Evolutionary conservation across 2,329 filamentous ascomycete species (phyloP).

Genomic region (Neobulgaria alba): DNA sequence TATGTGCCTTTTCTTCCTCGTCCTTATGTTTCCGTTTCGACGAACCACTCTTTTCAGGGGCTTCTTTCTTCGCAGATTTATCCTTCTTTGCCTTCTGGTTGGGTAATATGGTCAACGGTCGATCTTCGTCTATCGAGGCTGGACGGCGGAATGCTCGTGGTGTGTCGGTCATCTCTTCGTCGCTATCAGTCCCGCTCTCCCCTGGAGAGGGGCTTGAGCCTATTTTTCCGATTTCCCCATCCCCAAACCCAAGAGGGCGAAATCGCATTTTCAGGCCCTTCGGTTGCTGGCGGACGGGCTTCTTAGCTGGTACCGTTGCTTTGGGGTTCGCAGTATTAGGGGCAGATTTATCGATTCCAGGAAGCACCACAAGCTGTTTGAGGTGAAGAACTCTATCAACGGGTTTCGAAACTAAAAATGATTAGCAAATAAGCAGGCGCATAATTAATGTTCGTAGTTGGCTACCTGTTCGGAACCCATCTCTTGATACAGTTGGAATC

Average conservation of each 20-base stretch:
- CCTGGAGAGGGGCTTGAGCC: slow-evolving; percentile 21
- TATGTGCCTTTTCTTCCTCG: slow-evolving; percentile 15
- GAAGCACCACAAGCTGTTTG: slow-evolving; percentile 51
- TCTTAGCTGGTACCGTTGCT: slow-evolving; percentile 40
- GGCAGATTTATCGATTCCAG: slow-evolving; percentile 32
- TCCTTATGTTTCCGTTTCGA: slow-evolving; percentile 21
- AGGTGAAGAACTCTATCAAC: slow-evolving; percentile 57
- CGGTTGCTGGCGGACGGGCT: slow-evolving; percentile 54
- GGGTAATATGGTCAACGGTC: neutral
- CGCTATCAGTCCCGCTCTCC: slow-evolving; percentile 17
- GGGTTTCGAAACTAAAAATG: slow-evolving; percentile 16
- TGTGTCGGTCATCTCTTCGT: slow-evolving; percentile 5
- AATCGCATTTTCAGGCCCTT: slow-evolving; percentile 59
- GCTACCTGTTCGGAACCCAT: slow-evolving; percentile 47
- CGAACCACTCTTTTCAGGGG: slow-evolving; percentile 3
- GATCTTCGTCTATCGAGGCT: neutral
- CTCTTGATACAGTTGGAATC: slow-evolving; percentile 47
- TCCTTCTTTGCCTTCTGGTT: neutral
- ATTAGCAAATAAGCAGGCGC: neutral
- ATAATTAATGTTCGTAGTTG: neutral
- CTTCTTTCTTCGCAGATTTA: slow-evolving; percentile 1
- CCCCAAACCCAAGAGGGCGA: slow-evolving; percentile 52
- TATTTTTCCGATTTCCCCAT: slow-evolving; percentile 34
- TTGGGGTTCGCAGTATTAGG: slow-evolving; percentile 11
- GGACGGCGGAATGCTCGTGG: slow-evolving; percentile 3